Conservation (phyloP, 768 basidiomycete genomes). For the Termitomyces sp. region DNA sequence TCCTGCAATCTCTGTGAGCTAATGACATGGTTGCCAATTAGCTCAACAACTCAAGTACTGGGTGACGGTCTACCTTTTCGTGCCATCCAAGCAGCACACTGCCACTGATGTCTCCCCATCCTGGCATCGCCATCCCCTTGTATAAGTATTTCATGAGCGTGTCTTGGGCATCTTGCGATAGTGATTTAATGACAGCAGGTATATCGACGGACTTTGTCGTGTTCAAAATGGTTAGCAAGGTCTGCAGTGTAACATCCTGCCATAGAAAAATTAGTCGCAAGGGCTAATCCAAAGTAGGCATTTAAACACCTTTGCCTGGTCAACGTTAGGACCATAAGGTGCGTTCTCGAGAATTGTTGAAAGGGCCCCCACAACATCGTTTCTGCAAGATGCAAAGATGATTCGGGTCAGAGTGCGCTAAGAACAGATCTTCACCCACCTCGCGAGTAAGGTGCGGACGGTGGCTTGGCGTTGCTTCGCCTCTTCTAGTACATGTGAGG, state of each 20-base stretch:
- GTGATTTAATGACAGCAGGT: conserved; percentile 60
- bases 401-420: neutral
- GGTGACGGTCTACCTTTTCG: conserved; percentile 64
- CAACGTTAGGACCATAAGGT: conserved; percentile 84
- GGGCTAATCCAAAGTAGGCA: neutral
- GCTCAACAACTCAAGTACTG: conserved; percentile 11
- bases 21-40: neutral
- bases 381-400: conserved; percentile 34
- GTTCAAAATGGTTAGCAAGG: conserved; percentile 85
- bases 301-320: conserved; percentile 80
- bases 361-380: conserved; percentile 73
- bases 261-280: neutral
- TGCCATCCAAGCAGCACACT: conserved; percentile 84
- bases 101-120: conserved; percentile 54
- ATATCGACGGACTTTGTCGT: conserved; percentile 91
- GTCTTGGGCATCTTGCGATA: conserved; percentile 76
- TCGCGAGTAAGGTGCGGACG: conserved; percentile 70
- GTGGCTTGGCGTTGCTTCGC: conserved; percentile 58
- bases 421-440: conserved; percentile 37
- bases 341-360: conserved; percentile 65
- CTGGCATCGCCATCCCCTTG: conserved; percentile 85
- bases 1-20: conserved; percentile 93
- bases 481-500: conserved; percentile 67
- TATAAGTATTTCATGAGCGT: conserved; percentile 97
- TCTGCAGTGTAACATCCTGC: conserved; percentile 74